A percentile compares a stretch with the other conserved stretches of the same genome.
phyloP scores from a whole-genome alignment of 164 flowering plant genomes.

The Kingdonia uniflora region DNA sequence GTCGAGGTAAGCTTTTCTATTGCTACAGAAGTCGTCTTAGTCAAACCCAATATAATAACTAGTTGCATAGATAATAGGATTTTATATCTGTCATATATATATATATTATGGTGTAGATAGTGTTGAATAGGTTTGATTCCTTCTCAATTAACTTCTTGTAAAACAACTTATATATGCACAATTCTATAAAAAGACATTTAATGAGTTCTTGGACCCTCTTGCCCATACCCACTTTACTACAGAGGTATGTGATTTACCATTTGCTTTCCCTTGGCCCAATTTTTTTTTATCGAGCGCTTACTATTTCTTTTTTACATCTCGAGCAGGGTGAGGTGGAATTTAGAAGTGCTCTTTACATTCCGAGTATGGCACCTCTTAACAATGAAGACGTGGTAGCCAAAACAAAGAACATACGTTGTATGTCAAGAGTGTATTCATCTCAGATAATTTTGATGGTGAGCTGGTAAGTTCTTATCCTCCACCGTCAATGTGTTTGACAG shows the following conservation, averaged over 20 bases:
- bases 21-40: too few species aligned
- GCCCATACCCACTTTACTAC: slow-evolving; percentile 81
- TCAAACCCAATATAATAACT: too few species aligned
- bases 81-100: too few species aligned
- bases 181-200: slow-evolving; percentile 88
- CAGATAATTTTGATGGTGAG: slow-evolving; percentile 99
- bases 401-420: slow-evolving; percentile 88
- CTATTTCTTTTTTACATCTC: background rate
- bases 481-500: too few species aligned
- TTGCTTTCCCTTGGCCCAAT: too few species aligned
- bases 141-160: too few species aligned
- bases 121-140: too few species aligned
- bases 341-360: slow-evolving; percentile 80
- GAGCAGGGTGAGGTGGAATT: slow-evolving; percentile 98
- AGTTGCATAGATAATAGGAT: too few species aligned
- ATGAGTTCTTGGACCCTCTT: slow-evolving; percentile 89
- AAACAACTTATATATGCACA: too few species aligned
- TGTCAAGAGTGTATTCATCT: slow-evolving; percentile 94
- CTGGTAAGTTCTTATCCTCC: slow-evolving; percentile 42
- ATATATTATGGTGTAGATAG: too few species aligned
- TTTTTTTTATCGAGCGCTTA: too few species aligned
- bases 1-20: slow-evolving; percentile 51
- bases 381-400: slow-evolving; percentile 80
- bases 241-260: slow-evolving; percentile 41
- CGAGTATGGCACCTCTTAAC: slow-evolving; percentile 93